Evolutionary conservation across 805 yeast genomes (phyloP).

Genomic region (Metschnikowia baotianmanensis): DNA sequence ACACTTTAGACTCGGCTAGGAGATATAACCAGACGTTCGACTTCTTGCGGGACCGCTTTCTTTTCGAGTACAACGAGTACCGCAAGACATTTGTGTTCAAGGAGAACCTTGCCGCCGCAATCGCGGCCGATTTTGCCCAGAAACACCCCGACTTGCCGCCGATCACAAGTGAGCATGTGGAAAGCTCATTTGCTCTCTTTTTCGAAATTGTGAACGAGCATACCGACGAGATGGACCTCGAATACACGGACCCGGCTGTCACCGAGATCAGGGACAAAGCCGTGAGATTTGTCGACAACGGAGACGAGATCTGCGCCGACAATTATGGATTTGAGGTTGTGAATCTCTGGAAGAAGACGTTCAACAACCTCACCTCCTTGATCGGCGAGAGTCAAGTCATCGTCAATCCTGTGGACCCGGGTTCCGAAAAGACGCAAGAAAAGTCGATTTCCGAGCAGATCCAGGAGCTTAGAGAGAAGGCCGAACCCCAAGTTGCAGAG

Average conservation of each 20-base stretch:
- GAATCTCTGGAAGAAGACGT: conserved; percentile 7
- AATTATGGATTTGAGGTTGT: conserved; percentile 23
- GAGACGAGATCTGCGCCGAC: conserved; percentile 29
- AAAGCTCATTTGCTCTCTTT: conserved; percentile 26
- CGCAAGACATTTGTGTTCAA: not conserved
- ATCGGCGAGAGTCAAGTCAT: conserved; percentile 1
- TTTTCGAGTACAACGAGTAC: conserved; percentile 23
- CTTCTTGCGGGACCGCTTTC: conserved; percentile 26
- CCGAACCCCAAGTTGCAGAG: no score
- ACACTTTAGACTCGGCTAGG: conserved; percentile 16
- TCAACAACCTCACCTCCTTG: conserved; percentile 1
- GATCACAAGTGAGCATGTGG: conserved; percentile 26
- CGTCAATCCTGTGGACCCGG: conserved; percentile 4
- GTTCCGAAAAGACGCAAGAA: no score
- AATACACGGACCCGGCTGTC: conserved; percentile 26
- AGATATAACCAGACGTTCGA: conserved; percentile 19
- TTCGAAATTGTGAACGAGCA: conserved; percentile 29
- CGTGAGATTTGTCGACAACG: conserved; percentile 1
- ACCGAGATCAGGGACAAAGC: conserved; percentile 16
- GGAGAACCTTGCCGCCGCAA: conserved; percentile 2
- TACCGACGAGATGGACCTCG: conserved; percentile 27
- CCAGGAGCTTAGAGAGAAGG: no score
- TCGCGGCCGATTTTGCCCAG: conserved; percentile 19
- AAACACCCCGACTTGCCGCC: conserved; percentile 22
- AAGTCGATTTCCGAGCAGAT: no score